Percentiles rank a stretch among this genome's conserved stretches.
These are phyloP conservation scores for Discostella pseudostelligera DNA, from an alignment of 108 stramenopile genomes.

Conservation along the genomic window DNA sequence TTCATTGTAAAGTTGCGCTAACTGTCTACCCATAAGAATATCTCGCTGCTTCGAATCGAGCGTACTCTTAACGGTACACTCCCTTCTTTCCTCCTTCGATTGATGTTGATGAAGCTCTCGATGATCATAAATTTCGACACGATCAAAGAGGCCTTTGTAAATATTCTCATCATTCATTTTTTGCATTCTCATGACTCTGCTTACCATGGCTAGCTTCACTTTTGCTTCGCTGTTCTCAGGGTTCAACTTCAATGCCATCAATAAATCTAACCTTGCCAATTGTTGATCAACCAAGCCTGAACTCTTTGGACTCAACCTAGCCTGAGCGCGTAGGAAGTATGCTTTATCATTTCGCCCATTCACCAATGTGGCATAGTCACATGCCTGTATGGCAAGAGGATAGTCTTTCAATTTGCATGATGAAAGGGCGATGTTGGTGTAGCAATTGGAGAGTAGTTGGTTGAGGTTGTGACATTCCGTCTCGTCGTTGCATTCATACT, in stretches of 20 bases:
- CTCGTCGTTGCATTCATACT: slow-evolving; percentile 16
- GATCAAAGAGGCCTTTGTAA: slow-evolving; percentile 43
- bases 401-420: slow-evolving; percentile 28
- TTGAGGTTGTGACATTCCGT: slow-evolving; percentile 22
- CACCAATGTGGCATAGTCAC: slow-evolving; percentile 37
- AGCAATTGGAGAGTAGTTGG: slow-evolving; percentile 26
- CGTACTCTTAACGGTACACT: slow-evolving; percentile 4
- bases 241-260: slow-evolving; percentile 18
- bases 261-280: slow-evolving; percentile 39
- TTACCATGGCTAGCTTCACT: slow-evolving; percentile 11
- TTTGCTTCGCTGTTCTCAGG: slow-evolving; percentile 29
- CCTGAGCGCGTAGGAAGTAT: slow-evolving; percentile 31
- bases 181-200: slow-evolving; percentile 13
- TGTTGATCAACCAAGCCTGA: slow-evolving; percentile 36
- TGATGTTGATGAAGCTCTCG: slow-evolving; percentile 25
- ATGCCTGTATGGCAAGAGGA: slow-evolving; percentile 32
- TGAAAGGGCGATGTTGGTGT: slow-evolving; percentile 44
- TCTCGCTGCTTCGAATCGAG: slow-evolving; percentile 13
- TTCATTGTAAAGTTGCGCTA: slow-evolving; percentile 26
- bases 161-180: slow-evolving; percentile 25
- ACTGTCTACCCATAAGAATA: slow-evolving; percentile 16
- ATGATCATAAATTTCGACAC: slow-evolving; percentile 38
- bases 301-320: slow-evolving; percentile 37
- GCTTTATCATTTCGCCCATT: slow-evolving; percentile 40
- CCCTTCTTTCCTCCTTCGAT: slow-evolving; percentile 7